Evolutionary conservation across 2,329 filamentous ascomycete species (phyloP).

Genomic region (Penicillium nordicum): DNA sequence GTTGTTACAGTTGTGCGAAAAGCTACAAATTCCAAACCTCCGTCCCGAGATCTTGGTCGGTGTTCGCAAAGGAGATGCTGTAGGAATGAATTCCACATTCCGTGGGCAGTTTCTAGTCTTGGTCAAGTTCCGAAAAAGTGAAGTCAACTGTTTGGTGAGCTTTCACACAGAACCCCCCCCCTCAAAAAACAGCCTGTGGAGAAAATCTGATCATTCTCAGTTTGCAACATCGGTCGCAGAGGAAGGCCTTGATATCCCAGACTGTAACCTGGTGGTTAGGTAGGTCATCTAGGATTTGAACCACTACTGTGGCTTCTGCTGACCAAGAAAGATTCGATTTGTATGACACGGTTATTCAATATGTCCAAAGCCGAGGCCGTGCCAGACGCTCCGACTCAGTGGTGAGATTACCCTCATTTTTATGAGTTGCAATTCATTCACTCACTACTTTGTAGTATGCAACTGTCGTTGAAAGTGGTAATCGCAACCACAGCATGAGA

Average conservation of each 20-base stretch:
- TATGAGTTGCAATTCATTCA: neutral
- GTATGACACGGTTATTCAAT: constrained; percentile 86
- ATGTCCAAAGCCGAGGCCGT: constrained; percentile 86
- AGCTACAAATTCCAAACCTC: constrained; percentile 58
- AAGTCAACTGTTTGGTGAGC: constrained; percentile 15
- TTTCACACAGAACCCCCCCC: no score
- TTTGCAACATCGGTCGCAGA: constrained; percentile 65
- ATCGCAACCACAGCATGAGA: constrained; percentile 61
- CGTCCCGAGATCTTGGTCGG: constrained; percentile 64
- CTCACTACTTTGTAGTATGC: constrained; percentile 54
- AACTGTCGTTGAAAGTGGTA: constrained; percentile 75
- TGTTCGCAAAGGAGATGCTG: constrained; percentile 48
- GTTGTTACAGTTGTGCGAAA: constrained; percentile 64
- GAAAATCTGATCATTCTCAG: constrained; percentile 10
- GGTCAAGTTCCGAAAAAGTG: constrained; percentile 56
- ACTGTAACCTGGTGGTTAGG: constrained; percentile 62
- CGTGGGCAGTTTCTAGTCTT: constrained; percentile 72
- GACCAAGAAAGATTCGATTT: constrained; percentile 68
- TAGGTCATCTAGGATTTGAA: constrained; percentile 11
- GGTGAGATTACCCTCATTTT: constrained; percentile 21
- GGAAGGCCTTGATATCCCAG: constrained; percentile 64
- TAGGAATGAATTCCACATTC: constrained; percentile 64
- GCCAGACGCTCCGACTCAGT: constrained; percentile 74
- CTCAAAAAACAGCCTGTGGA: neutral
- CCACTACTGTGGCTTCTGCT: neutral